Base-by-base conservation (phyloP, 768 basidiomycete genomes). In the Mycena indigotica region DNA sequence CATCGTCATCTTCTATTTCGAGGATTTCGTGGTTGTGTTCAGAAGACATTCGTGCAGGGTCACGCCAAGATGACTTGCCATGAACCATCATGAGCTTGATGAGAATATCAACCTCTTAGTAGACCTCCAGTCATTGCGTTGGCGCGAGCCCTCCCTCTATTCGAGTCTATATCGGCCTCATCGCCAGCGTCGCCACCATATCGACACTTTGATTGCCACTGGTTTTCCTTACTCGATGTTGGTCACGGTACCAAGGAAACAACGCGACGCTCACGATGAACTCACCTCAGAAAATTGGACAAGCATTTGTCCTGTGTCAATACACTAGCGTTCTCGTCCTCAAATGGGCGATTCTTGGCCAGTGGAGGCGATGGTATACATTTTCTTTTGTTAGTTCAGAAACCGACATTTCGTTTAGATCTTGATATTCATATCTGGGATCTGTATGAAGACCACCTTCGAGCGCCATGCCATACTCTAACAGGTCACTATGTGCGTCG, bases 361-460 rank as follows among this genome's bases (percentile, higher is more conserved):
- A 87, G 84, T 64, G 88, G 85, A 26, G 87, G 88, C 29, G 87
- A 89, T 69, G 86, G 86, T 87, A 70, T 58, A 80, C 66, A 3
- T 25, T 24, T 51, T 38, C 52, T 29, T 24, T 30, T 44, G 53
- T 57, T 28, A 19, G 39, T 21, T 41, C 38, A 52, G n/a, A 58
- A 53, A 40, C 55, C 52, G 28, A n/a, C 46, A 30, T 29, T 28
- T 57, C 12, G 62, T 52, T 55, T 61, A 88, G 87, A 89, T 70
- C 71, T 79, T 5, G 68, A 74, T 13, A 75, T 87, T 32, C 75
- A 77, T 62, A 69, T 89, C 17, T 89, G 87, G 87, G 84, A 89
- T 65, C 84, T 88, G 60, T 74, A 88, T 61, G 81, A 85, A 62
- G 83, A 85, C 6, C 76, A 85, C 53, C 68, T 85, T 38, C 66